Percentiles rank a stretch among this genome's conserved stretches.
Conservation (phyloP, 164 flowering plant genomes). For the Vitis rotundifolia region DNA sequence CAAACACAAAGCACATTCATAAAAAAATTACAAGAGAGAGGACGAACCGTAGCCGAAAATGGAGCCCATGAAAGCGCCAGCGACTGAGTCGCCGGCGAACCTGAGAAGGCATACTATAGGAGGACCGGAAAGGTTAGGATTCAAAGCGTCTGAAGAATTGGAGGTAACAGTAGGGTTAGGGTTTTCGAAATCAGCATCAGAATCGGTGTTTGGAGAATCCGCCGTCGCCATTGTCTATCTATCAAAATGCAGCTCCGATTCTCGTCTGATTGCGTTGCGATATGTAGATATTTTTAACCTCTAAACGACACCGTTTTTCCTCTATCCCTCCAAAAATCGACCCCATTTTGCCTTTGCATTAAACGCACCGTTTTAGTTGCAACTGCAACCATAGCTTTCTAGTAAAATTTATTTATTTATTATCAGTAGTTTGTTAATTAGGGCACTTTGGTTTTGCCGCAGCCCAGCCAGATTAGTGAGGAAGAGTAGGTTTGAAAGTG, state of each 20-base stretch:
- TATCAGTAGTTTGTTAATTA: too few relatives aligned
- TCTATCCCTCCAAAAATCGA: too few relatives aligned
- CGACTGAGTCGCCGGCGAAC: slow-evolving; percentile 74
- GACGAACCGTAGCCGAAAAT: slow-evolving; percentile 81
- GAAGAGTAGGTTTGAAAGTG: too few relatives aligned
- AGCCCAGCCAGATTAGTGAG: too few relatives aligned
- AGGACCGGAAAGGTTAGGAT: slow-evolving; percentile 19
- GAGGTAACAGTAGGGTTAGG: slow-evolving; percentile 26
- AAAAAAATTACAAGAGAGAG: slow-evolving; percentile 5
- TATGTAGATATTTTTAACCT: too few relatives aligned
- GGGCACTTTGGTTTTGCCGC: too few relatives aligned
- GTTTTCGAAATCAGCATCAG: slow-evolving; percentile 30
- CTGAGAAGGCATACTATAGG: slow-evolving; percentile 66
- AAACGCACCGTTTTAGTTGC: too few relatives aligned
- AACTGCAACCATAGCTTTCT: too few relatives aligned
- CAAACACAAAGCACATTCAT: neutral
- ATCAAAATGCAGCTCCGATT: neutral
- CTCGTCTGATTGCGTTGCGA: neutral
- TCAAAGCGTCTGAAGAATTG: slow-evolving; percentile 16
- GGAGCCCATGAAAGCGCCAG: slow-evolving; percentile 90
- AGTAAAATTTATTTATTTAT: too few relatives aligned
- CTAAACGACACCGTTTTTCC: too few relatives aligned
- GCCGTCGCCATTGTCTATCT: slow-evolving; percentile 39
- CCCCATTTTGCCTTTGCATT: neutral
- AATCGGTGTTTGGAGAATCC: slow-evolving; percentile 40